Base-by-base conservation (phyloP, 1,284 basidiomycete genomes). In the Coniophora puteana region DNA sequence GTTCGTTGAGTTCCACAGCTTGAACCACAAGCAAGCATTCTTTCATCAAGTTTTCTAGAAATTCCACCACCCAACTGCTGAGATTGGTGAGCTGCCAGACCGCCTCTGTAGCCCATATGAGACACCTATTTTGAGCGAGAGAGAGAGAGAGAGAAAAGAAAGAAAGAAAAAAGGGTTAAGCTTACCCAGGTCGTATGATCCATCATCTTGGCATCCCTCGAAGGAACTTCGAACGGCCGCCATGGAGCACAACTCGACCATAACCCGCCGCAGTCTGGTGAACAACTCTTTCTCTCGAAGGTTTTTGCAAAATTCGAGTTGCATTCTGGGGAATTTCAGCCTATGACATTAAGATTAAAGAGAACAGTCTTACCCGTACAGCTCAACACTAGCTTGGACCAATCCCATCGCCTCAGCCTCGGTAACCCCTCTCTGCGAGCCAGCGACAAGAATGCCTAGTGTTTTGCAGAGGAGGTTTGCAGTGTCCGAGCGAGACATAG, bases 81-180 rank as follows among this genome's bases (percentile, higher is more conserved):
- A 86, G 51, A 12, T 71, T 72, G 31, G 80, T 71, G 5, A 89
- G 66, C 46, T 83, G 77, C 85, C 85, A 88, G 21, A 79, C 68
- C 25, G 78, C 76, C 41, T 78, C 84, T 88, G 42, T 11, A 43
- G 30, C 29, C 4, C 21, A 24, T 33, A 29, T 50, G 16, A 57
- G 42, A 40, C 26, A 6, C 29, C 25, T 28, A 14, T 4, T 11
- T 53, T 18, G 45, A 42, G 12, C 13, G 14, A 38, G 37, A 24
- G 5, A 29, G 38, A 16, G 26, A 37, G 21, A 30, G 21, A 4
- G 6, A 13, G 11, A 11, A 35, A 25, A 32, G 39, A n/a, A n/a
- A n/a, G n/a, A n/a, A 21, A 38, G 11, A 20, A 18, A 43, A 17
- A 10, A 18, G 10, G 12, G 33, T 20, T 35, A 45, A 36, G 43